Conservation (phyloP, 805 yeast species). For the Nakazawaea holstii region DNA sequence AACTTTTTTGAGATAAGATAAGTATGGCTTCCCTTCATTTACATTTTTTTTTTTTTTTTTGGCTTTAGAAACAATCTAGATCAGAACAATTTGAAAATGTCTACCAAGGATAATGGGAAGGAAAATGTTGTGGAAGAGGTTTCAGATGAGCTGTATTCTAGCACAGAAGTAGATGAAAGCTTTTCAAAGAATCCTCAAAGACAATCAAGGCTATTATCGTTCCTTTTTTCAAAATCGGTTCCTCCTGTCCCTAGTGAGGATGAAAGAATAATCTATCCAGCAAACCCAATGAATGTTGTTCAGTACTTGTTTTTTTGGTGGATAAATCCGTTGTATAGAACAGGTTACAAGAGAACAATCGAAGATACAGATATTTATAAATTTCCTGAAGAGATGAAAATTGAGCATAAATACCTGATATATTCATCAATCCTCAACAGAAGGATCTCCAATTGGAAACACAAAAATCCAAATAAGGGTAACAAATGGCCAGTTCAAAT, state of each 20-base stretch:
- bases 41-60: too few species aligned
- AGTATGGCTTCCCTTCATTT: too few species aligned
- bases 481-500: conserved; percentile 30
- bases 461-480: conserved; percentile 28
- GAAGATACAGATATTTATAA: conserved; percentile 58
- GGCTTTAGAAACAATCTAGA: too few species aligned
- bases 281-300: conserved; percentile 27
- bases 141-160: too few species aligned
- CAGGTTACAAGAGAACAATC: conserved; percentile 68
- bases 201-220: conserved; percentile 29
- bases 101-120: too few species aligned
- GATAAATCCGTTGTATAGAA: conserved; percentile 57
- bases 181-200: too few species aligned
- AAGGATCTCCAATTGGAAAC: conserved; percentile 18
- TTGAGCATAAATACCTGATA: conserved; percentile 29
- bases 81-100: too few species aligned
- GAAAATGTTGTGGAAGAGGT: too few species aligned
- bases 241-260: conserved; percentile 50
- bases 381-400: conserved; percentile 34
- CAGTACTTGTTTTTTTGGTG: conserved; percentile 52
- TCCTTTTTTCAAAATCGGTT: conserved; percentile 28
- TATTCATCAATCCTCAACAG: conserved; percentile 29
- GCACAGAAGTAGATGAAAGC: too few species aligned
- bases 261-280: conserved; percentile 35
- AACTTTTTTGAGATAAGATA: not conserved